A percentile compares a stretch with the other conserved stretches of the same genome.
These are phyloP conservation scores for Camellia granthamiana DNA, from an alignment of 148 eudicot species.

Conservation along the genomic window DNA sequence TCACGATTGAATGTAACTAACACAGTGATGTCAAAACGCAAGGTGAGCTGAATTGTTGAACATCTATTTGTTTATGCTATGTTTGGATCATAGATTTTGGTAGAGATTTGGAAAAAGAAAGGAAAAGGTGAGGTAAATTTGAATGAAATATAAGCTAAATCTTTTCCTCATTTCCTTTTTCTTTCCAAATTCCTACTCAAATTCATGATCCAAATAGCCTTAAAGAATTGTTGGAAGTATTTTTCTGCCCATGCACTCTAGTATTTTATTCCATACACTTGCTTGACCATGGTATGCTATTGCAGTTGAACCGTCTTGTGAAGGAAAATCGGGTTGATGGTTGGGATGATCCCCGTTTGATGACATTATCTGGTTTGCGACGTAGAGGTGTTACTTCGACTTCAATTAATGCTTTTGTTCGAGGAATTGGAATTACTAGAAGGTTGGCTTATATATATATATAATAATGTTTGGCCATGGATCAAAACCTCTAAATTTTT, in stretches of 20 bases:
- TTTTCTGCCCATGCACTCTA: not conserved
- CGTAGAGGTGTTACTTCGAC: conserved; percentile 89
- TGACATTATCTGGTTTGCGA: conserved; percentile 90
- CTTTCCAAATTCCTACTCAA: no score
- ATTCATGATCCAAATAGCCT: no score
- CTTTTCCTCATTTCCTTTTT: no score
- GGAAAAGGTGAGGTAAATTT: no score
- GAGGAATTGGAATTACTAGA: conserved; percentile 94
- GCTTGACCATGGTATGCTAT: not conserved
- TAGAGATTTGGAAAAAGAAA: no score
- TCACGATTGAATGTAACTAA: conserved; percentile 88
- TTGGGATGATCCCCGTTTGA: conserved; percentile 97
- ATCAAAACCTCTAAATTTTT: not conserved
- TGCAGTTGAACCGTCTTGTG: conserved; percentile 86
- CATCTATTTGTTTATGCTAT: not conserved
- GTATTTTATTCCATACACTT: not conserved
- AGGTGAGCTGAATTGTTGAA: conserved; percentile 45
- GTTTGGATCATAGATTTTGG: not conserved
- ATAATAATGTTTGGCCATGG: not conserved
- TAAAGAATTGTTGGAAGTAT: not conserved
- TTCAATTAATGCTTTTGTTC: conserved; percentile 84
- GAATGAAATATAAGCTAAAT: no score
- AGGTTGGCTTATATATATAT: conserved; percentile 38
- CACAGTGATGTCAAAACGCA: conserved; percentile 96
- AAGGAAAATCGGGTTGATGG: conserved; percentile 91